Percentiles rank a stretch among this genome's conserved stretches.
Evolutionary conservation across 768 basidiomycete genomes (phyloP).

Genomic region (Boletus patriciae): DNA sequence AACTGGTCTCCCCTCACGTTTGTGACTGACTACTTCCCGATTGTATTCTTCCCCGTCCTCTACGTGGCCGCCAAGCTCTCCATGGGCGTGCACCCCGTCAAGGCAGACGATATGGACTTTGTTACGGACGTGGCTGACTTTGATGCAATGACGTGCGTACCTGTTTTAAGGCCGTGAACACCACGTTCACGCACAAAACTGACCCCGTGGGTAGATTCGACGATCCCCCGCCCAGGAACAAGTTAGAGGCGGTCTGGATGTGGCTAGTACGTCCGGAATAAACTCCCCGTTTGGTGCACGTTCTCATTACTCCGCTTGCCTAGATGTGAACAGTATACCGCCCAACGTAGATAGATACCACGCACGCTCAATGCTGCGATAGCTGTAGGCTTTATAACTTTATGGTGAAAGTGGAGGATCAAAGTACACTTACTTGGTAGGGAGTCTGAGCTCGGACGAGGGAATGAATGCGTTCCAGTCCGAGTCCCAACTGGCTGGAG

Average conservation of each 20-base stretch:
- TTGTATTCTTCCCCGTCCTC: slow-evolving; percentile 48
- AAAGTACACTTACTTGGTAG: slow-evolving; percentile 24
- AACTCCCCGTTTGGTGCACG: too few relatives aligned
- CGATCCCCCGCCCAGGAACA: slow-evolving; percentile 31
- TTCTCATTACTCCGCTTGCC: background rate
- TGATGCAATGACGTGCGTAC: slow-evolving; percentile 30
- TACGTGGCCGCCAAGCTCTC: slow-evolving; percentile 35
- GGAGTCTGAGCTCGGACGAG: slow-evolving; percentile 34
- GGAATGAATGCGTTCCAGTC: slow-evolving; percentile 46
- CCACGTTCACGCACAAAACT: background rate
- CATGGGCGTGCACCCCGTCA: slow-evolving; percentile 15
- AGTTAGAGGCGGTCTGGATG: slow-evolving; percentile 28
- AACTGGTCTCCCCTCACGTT: slow-evolving; percentile 41
- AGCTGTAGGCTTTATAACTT: slow-evolving; percentile 34
- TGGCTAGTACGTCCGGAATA: slow-evolving; percentile 25
- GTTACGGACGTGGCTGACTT: slow-evolving; percentile 27
- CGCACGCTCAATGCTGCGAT: slow-evolving; percentile 31
- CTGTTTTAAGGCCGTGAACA: too few relatives aligned
- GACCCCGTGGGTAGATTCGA: slow-evolving; percentile 16
- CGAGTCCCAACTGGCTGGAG: slow-evolving; percentile 35
- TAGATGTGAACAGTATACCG: slow-evolving; percentile 9
- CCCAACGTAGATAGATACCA: background rate
- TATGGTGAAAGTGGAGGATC: slow-evolving; percentile 13
- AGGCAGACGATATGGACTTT: slow-evolving; percentile 30
- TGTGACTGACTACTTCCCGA: slow-evolving; percentile 44